Percentiles rank a stretch among this genome's conserved stretches.
phyloP scores from a whole-genome alignment of 202 grass and related monocot species.

The Zizania palustris region DNA sequence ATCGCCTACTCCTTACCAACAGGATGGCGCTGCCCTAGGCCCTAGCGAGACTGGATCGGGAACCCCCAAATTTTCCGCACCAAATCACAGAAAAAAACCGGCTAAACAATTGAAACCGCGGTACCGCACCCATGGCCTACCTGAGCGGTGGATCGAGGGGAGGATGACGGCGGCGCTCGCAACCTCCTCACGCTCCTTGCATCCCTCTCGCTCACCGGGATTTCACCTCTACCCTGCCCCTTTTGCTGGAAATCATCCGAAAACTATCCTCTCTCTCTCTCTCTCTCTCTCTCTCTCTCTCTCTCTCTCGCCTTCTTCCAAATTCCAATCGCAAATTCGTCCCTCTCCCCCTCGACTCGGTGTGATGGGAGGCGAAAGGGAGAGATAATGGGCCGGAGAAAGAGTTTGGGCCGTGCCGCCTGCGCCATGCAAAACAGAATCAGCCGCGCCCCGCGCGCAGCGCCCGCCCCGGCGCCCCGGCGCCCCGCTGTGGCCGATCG shows the following conservation, averaged over 20 bases:
- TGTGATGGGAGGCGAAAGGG: too few species aligned
- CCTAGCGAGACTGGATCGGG: background rate
- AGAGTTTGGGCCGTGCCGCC: too few species aligned
- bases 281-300: background rate
- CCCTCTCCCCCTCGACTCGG: background rate
- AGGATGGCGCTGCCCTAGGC: too few species aligned
- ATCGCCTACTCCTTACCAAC: background rate
- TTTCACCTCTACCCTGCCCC: background rate
- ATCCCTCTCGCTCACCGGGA: background rate
- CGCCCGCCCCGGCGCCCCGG: too few species aligned
- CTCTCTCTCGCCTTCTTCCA: background rate
- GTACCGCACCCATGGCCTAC: background rate
- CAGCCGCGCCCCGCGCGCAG: too few species aligned
- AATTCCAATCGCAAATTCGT: background rate
- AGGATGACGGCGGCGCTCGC: background rate
- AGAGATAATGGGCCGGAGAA: too few species aligned
- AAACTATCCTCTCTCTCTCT: background rate
- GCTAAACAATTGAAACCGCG: background rate
- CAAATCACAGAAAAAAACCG: background rate
- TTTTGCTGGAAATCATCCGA: constrained; percentile 16
- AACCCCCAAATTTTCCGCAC: constrained; percentile 4
- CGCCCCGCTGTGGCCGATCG: too few species aligned
- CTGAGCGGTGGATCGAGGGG: background rate
- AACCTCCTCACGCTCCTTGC: constrained; percentile 7
- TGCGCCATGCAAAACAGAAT: too few species aligned